phyloP scores from a whole-genome alignment of 2,329 filamentous ascomycete genomes.

The Ploettnerulaceae sp. region DNA sequence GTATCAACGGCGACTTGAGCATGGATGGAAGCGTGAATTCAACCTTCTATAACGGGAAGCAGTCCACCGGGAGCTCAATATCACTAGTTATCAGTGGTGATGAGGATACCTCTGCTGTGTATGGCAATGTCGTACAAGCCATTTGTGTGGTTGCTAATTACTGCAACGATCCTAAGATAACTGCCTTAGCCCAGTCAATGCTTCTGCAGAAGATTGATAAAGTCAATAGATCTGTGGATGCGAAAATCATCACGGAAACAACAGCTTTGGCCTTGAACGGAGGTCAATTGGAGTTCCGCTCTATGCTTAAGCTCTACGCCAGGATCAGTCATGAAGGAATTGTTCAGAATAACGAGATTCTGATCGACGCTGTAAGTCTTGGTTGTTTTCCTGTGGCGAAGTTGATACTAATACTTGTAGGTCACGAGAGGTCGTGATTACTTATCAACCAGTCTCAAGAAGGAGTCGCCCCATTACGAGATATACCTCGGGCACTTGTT shows the following conservation, averaged over 20 bases:
- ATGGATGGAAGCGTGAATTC: slow-evolving; percentile 42
- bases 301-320: slow-evolving; percentile 78
- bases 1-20: slow-evolving; percentile 49
- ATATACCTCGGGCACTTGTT: slow-evolving; percentile 81
- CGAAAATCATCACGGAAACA: slow-evolving; percentile 77
- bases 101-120: slow-evolving; percentile 72
- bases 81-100: slow-evolving; percentile 71
- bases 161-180: slow-evolving; percentile 86
- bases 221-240: slow-evolving; percentile 73
- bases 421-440: slow-evolving; percentile 74
- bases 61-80: slow-evolving; percentile 69
- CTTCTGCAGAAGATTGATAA: slow-evolving; percentile 92
- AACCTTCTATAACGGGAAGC: slow-evolving; percentile 48
- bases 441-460: slow-evolving; percentile 65
- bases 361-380: slow-evolving; percentile 65
- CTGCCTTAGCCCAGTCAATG: slow-evolving; percentile 88
- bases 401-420: slow-evolving; percentile 34
- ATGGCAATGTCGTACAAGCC: slow-evolving; percentile 87
- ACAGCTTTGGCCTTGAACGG: slow-evolving; percentile 73
- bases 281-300: slow-evolving; percentile 76
- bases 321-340: slow-evolving; percentile 70
- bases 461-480: slow-evolving; percentile 69
- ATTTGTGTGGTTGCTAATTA: slow-evolving; percentile 84
- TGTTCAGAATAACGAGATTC: slow-evolving; percentile 58
- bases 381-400: background rate